These are phyloP conservation scores for Lepidium aucheri DNA, from an alignment of 345 rosid species.

Conservation along the genomic window DNA sequence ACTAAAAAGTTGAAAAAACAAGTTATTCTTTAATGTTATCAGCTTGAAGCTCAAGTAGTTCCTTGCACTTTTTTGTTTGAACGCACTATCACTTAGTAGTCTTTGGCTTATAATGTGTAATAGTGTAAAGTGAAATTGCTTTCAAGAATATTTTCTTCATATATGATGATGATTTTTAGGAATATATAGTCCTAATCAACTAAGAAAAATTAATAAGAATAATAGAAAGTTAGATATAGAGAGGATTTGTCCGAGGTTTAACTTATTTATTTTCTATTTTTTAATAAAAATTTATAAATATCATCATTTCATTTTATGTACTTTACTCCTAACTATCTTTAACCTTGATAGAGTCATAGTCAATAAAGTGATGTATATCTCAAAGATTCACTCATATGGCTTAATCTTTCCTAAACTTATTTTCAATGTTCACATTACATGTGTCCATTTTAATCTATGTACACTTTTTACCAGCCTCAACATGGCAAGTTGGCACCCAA, in stretches of 20 bases:
- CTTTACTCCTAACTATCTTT: slow-evolving; percentile 23
- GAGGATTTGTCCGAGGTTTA: slow-evolving; percentile 8
- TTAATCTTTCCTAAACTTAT: slow-evolving; percentile 7
- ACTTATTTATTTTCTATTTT: background rate
- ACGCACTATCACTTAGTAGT: background rate
- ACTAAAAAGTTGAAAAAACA: background rate
- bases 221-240: slow-evolving; percentile 13
- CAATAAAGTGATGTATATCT: slow-evolving; percentile 8
- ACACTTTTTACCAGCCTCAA: slow-evolving; percentile 11
- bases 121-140: background rate
- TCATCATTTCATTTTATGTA: background rate
- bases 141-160: slow-evolving; percentile 13
- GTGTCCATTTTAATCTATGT: background rate
- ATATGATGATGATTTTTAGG: slow-evolving; percentile 6
- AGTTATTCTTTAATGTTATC: background rate
- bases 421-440: slow-evolving; percentile 6
- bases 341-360: background rate
- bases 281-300: background rate
- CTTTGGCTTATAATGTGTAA: background rate
- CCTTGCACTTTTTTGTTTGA: background rate
- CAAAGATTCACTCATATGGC: slow-evolving; percentile 10
- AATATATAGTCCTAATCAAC: slow-evolving; percentile 10
- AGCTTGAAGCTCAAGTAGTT: slow-evolving; percentile 13
- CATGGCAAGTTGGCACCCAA: background rate
- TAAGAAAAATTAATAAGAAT: slow-evolving; percentile 4